Conservation (phyloP, 192 early-diverging fungal species). For the Coemansia sp. region DNA sequence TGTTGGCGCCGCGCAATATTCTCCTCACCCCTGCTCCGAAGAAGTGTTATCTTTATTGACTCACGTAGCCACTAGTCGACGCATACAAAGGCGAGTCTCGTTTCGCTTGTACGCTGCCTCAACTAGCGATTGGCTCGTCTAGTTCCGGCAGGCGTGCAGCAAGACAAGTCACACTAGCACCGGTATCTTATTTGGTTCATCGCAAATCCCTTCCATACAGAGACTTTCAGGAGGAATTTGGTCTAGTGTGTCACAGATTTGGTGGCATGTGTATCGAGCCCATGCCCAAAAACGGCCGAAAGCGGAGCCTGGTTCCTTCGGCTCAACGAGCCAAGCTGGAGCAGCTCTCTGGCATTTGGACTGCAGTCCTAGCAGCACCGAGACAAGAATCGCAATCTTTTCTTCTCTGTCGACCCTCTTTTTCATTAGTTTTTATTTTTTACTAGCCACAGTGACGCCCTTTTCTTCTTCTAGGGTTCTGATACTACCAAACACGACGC, state of each 20-base stretch:
- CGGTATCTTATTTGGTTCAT: not conserved
- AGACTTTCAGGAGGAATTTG: too few species aligned
- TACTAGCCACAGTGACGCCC: not conserved
- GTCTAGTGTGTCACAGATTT: not conserved
- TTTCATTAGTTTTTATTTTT: not conserved
- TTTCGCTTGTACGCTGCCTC: not conserved
- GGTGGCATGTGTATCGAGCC: not conserved
- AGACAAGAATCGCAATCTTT: not conserved
- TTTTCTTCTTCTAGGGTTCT: not conserved
- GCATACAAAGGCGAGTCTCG: not conserved
- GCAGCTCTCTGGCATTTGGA: not conserved
- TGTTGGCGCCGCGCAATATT: not conserved
- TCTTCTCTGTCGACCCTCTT: slow-evolving; percentile 1
- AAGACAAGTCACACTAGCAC: slow-evolving; percentile 1
- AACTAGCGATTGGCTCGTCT: slow-evolving; percentile 21
- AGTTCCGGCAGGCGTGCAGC: slow-evolving; percentile 2
- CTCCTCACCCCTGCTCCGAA: not conserved
- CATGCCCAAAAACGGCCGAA: too few species aligned
- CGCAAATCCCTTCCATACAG: not conserved
- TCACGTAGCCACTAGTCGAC: slow-evolving; percentile 8
- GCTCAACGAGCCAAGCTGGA: not conserved
- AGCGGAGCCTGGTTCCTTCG: not conserved
- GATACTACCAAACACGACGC: not conserved
- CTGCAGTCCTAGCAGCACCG: not conserved
- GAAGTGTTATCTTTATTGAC: slow-evolving; percentile 17